Evolutionary conservation across 371 early-diverging fungal species (phyloP).

Genomic region (Mucor irregularis): DNA sequence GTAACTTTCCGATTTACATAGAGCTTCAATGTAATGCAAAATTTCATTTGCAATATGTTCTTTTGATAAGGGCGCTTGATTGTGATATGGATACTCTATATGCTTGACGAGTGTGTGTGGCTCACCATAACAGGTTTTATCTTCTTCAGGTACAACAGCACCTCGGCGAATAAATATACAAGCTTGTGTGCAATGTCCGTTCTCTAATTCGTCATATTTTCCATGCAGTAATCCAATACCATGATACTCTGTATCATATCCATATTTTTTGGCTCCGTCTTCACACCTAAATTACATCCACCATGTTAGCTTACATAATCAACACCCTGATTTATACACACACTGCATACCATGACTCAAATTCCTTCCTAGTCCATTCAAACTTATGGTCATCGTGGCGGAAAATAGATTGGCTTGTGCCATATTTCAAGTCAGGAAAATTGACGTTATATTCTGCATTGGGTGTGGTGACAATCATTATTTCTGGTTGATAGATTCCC

Average conservation of each 20-base stretch:
- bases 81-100: conserved; percentile 40
- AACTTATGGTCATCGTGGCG: conserved; percentile 90
- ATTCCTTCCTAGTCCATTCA: conserved; percentile 90
- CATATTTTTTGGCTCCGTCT: conserved; percentile 56
- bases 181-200: conserved; percentile 82
- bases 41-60: conserved; percentile 21
- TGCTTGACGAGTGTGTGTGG: conserved; percentile 31
- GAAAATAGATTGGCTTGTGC: conserved; percentile 62
- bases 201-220: conserved; percentile 25
- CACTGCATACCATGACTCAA: conserved; percentile 83
- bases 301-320: not conserved
- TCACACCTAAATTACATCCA: conserved; percentile 37
- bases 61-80: conserved; percentile 20
- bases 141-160: not conserved
- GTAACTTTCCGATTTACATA: conserved; percentile 25
- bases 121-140: not conserved
- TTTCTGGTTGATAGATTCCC: conserved; percentile 65
- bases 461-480: conserved; percentile 74
- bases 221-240: conserved; percentile 70
- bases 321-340: not conserved
- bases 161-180: conserved; percentile 57
- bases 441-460: conserved; percentile 90
- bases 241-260: conserved; percentile 63
- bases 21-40: conserved; percentile 13
- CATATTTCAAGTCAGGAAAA: conserved; percentile 76